Base-by-base conservation (phyloP, 1,284 basidiomycete species). In the Ustilago trichophora region DNA sequence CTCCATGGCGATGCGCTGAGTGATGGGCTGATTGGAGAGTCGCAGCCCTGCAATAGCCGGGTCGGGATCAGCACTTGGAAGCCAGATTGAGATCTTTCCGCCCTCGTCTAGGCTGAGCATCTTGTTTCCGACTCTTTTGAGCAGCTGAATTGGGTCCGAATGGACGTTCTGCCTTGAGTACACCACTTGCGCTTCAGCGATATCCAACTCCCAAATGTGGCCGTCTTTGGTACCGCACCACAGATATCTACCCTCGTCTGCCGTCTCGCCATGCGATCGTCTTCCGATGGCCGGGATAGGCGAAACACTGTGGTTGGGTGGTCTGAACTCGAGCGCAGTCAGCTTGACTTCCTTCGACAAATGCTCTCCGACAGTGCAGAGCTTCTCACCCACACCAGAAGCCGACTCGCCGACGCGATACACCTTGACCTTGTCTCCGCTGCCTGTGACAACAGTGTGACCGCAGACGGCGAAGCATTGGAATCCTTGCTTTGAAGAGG, bases 11-110 rank as follows among this genome's bases (percentile, higher is more conserved):
- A 80, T 78, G 19, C 78, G 69, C 47, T 78, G 76, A 3, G 76
- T 76, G 38, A 75, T 59, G 15, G 78, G 76, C 40, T 62, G 52
- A 25, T 68, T 68, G 11, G 57, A 55, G 15, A 80, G 53, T 19
- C 60, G 50, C 21, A 75, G 33, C 9, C 58, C 59, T 25, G 48
- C 47, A 1, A 46, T 36, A 1, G 66, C 56, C 9, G 66, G 57
- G 21, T 64, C 55, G 1, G 56, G 52, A 33, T 73, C 54, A 0
- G 49, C 10, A 13, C 52, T 58, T 2, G 71, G 60, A 6, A 76
- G 43, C 77, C 78, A 80, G 31, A 71, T 53, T 1, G 68, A 73
- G 33, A 80, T 78, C 63, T 80, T 80, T 15, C 78, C 78, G 9
- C 72, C 68, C 41, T 80, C 78, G 45, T 80, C 78, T 25, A 80